Conservation (phyloP, 768 basidiomycete genomes). For the Neoboletus subvelutipes region DNA sequence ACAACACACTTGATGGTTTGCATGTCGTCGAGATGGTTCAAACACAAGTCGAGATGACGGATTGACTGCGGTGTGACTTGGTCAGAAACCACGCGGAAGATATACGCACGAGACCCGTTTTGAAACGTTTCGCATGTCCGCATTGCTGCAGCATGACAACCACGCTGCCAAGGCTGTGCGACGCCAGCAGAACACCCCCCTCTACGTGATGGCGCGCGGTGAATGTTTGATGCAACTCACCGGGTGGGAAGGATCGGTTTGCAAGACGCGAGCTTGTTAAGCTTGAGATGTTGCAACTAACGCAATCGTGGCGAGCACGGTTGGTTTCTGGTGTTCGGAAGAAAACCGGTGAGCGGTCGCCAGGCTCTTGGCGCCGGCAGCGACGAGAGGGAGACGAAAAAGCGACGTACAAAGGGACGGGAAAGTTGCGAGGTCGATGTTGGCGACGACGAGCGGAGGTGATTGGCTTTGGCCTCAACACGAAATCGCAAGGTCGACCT, state of each 20-base stretch:
- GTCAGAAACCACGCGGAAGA: slow-evolving; percentile 22
- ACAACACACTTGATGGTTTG: slow-evolving; percentile 98
- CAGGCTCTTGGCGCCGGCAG: background rate
- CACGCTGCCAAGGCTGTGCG: slow-evolving; percentile 27
- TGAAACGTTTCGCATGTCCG: slow-evolving; percentile 14
- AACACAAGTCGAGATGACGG: slow-evolving; percentile 16
- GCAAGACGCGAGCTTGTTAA: slow-evolving; percentile 21
- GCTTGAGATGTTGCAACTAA: slow-evolving; percentile 21
- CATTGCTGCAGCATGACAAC: slow-evolving; percentile 33
- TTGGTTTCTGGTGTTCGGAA: slow-evolving; percentile 23
- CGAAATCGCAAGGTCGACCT: slow-evolving; percentile 25
- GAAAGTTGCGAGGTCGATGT: slow-evolving; percentile 24
- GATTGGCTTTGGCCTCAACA: slow-evolving; percentile 29
- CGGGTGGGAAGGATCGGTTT: slow-evolving; percentile 14
- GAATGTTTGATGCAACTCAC: slow-evolving; percentile 21
- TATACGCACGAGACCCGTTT: slow-evolving; percentile 28
- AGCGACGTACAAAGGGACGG: slow-evolving; percentile 19
- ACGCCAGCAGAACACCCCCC: slow-evolving; percentile 10
- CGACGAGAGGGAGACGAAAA: background rate
- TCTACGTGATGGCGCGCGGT: slow-evolving; percentile 5
- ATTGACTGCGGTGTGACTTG: slow-evolving; percentile 6
- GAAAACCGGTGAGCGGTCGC: slow-evolving; percentile 23
- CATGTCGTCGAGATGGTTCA: slow-evolving; percentile 47
- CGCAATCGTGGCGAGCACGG: slow-evolving; percentile 30
- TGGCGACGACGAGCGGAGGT: slow-evolving; percentile 31